These are phyloP conservation scores for Austroboletus rostrupii DNA, from an alignment of 1,284 basidiomycete species.

Conservation along the genomic window DNA sequence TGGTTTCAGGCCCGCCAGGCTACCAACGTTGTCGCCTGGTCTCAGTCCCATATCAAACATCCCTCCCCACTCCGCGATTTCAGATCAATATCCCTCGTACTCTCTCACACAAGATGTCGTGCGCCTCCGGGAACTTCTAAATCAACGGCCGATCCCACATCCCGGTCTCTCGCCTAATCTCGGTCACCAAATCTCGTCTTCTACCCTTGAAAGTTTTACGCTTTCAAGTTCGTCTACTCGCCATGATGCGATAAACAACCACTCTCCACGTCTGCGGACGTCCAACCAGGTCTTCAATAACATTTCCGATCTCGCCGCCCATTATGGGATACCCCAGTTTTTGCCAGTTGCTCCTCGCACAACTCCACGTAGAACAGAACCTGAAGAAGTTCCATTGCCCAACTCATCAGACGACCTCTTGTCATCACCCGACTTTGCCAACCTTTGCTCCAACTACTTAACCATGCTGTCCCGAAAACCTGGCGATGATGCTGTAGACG, in stretches of 20 bases:
- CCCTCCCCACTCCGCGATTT: conserved; percentile 37
- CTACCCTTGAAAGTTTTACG: conserved; percentile 35
- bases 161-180: conserved; percentile 27
- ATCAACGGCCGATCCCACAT: conserved; percentile 31
- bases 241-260: conserved; percentile 44
- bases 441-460: conserved; percentile 44
- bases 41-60: conserved; percentile 23
- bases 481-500: conserved; percentile 21
- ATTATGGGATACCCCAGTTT: conserved; percentile 70
- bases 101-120: conserved; percentile 36
- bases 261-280: conserved; percentile 40
- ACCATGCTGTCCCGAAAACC: conserved; percentile 44
- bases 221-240: conserved; percentile 40
- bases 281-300: conserved; percentile 43
- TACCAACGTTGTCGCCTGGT: conserved; percentile 38
- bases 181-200: conserved; percentile 32
- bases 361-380: conserved; percentile 41
- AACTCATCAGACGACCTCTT: conserved; percentile 16
- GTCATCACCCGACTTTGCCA: conserved; percentile 32
- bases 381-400: conserved; percentile 22
- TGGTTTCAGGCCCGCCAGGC: conserved; percentile 40
- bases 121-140: conserved; percentile 24
- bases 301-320: conserved; percentile 58
- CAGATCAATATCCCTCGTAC: conserved; percentile 30
- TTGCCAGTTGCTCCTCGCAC: conserved; percentile 62